Evolutionary conservation across 169 alveolate genomes (phyloP).

Genomic region (Cryptosporidium viatorum): DNA sequence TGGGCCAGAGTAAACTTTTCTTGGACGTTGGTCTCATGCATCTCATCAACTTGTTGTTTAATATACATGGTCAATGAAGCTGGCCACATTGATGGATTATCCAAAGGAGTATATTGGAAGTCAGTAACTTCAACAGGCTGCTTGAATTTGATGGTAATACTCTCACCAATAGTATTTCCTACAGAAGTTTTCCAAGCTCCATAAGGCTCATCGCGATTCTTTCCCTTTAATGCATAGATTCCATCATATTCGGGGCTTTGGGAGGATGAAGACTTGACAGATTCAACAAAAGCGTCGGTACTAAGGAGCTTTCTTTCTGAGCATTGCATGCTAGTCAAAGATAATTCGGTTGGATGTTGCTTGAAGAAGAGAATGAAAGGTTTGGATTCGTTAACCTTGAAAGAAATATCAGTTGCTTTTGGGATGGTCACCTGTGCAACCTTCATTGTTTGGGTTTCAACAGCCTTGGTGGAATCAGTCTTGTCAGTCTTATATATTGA

Average conservation of each 20-base stretch:
- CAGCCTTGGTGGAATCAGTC: conserved; percentile 39
- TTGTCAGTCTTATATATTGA: conserved; percentile 76
- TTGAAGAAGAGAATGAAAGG: conserved; percentile 78
- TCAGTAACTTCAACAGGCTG: conserved; percentile 81
- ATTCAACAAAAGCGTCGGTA: conserved; percentile 76
- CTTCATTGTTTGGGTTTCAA: conserved; percentile 66
- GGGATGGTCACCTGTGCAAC: conserved; percentile 73
- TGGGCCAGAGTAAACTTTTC: conserved; percentile 73
- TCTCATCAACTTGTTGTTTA: conserved; percentile 67
- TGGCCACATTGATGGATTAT: conserved; percentile 78
- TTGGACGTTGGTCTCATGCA: conserved; percentile 67
- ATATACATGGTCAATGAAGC: conserved; percentile 74
- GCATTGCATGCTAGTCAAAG: conserved; percentile 65
- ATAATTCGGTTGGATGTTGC: conserved; percentile 66
- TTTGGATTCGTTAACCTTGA: conserved; percentile 53
- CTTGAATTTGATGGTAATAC: conserved; percentile 79
- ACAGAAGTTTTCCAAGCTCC: conserved; percentile 81
- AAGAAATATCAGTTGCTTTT: conserved; percentile 72
- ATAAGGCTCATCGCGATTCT: conserved; percentile 81
- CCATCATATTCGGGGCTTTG: conserved; percentile 81
- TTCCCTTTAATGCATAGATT: conserved; percentile 81
- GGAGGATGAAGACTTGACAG: conserved; percentile 79
- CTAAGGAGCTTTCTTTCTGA: conserved; percentile 49
- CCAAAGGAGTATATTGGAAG: conserved; percentile 80
- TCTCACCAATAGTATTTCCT: conserved; percentile 81